Evolutionary conservation across 306 rosid genomes (phyloP).

Genomic region (Castanea crenata): DNA sequence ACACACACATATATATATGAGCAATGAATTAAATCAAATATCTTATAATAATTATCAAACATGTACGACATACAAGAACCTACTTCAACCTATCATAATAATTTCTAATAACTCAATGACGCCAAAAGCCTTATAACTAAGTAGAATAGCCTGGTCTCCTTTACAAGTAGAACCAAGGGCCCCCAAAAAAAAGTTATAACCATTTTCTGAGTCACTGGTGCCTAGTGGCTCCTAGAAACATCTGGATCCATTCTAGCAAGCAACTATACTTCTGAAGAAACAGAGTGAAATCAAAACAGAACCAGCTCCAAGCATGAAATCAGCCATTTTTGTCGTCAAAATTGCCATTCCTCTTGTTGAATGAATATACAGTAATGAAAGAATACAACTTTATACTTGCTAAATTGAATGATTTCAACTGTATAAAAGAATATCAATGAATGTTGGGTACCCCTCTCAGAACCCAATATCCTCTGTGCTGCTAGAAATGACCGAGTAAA

Average conservation of each 20-base stretch:
- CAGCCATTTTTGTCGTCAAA: conserved; percentile 53
- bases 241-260: not conserved
- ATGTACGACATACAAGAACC: no score
- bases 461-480: conserved; percentile 29
- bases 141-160: no score
- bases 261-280: not conserved
- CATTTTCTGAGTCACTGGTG: no score
- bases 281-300: not conserved
- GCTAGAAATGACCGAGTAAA: conserved; percentile 34
- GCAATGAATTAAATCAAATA: no score
- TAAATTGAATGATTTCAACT: conserved; percentile 29
- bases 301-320: conserved; percentile 18
- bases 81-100: no score
- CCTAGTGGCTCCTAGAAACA: not conserved
- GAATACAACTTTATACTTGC: conserved; percentile 43
- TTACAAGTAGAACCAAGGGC: no score
- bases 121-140: no score
- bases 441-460: conserved; percentile 32
- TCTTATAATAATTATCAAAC: no score
- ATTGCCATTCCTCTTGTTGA: conserved; percentile 32
- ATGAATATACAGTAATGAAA: conserved; percentile 53
- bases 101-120: no score
- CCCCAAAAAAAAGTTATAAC: no score
- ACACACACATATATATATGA: no score
- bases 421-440: conserved; percentile 32